Evolutionary conservation across 2,329 filamentous ascomycete species (phyloP).

Genomic region (Thelonectria olida): DNA sequence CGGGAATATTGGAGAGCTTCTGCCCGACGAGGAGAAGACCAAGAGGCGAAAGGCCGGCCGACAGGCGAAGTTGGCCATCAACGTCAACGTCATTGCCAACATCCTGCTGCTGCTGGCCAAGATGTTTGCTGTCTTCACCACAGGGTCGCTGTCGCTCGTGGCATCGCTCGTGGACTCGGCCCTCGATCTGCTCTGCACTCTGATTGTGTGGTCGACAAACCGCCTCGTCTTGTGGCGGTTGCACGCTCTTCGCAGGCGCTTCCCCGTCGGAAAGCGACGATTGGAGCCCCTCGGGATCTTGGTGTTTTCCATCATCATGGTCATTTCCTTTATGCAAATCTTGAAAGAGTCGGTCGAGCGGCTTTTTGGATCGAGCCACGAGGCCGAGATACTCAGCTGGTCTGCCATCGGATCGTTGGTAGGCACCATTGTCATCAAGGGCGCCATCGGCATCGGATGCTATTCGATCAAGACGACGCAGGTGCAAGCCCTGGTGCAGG

Average conservation of each 20-base stretch:
- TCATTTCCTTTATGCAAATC: conserved; percentile 82
- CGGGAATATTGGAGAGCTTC: conserved; percentile 43
- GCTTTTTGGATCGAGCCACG: conserved; percentile 66
- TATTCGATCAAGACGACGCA: conserved; percentile 82
- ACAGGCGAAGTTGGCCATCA: conserved; percentile 70
- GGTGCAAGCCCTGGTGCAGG: conserved; percentile 72
- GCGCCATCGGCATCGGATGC: conserved; percentile 84
- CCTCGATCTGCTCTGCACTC: conserved; percentile 79
- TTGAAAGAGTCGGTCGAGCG: conserved; percentile 72
- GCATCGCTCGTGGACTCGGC: conserved; percentile 81
- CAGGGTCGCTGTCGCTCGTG: conserved; percentile 79
- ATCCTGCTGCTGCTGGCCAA: conserved; percentile 77
- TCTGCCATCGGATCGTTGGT: conserved; percentile 62
- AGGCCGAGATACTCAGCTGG: conserved; percentile 45
- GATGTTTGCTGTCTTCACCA: conserved; percentile 78
- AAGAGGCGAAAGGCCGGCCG: conserved; percentile 35
- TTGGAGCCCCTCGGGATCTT: conserved; percentile 81
- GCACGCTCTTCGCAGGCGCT: conserved; percentile 64
- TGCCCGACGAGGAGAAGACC: conserved; percentile 44
- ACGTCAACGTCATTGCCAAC: conserved; percentile 82
- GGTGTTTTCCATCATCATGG: conserved; percentile 84
- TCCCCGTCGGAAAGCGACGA: conserved; percentile 74
- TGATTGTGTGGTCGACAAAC: conserved; percentile 82
- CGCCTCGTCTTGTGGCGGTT: conserved; percentile 71
- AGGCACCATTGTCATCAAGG: conserved; percentile 80